These are phyloP conservation scores for Fusarium avenaceum DNA, from an alignment of 2,329 filamentous ascomycete species.

Conservation along the genomic window DNA sequence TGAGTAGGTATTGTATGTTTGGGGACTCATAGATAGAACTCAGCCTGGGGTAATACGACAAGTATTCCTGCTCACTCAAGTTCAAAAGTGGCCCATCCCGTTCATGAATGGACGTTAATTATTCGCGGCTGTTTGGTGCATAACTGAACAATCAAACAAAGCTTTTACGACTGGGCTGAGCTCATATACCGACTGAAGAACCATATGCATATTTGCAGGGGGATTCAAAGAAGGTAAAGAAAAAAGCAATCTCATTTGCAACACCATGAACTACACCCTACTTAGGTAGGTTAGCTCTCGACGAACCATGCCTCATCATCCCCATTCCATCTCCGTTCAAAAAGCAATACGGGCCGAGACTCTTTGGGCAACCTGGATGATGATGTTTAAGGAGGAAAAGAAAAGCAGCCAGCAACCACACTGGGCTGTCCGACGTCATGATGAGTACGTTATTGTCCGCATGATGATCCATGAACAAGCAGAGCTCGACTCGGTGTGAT, in stretches of 20 bases:
- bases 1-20: too few relatives aligned
- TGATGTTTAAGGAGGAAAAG: not conserved
- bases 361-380: not conserved
- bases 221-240: not conserved
- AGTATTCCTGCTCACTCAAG: too few relatives aligned
- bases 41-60: too few relatives aligned
- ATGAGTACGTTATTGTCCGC: conserved; percentile 8
- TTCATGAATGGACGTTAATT: too few relatives aligned
- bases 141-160: not conserved
- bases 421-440: conserved; percentile 8
- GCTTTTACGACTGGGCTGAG: not conserved
- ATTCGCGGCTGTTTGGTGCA: not conserved
- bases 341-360: not conserved
- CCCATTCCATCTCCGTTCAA: not conserved
- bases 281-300: not conserved
- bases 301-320: not conserved
- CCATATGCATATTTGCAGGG: not conserved
- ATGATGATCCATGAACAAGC: not conserved
- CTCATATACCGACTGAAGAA: not conserved
- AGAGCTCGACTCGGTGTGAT: conserved; percentile 23
- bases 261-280: not conserved
- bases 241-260: not conserved
- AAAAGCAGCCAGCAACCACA: not conserved
- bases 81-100: too few relatives aligned
- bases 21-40: too few relatives aligned